Percentiles rank a stretch among this genome's conserved stretches.
Evolutionary conservation across 202 grass and related monocot species (phyloP).

Genomic region (Thinopyrum obtusiflorum): DNA sequence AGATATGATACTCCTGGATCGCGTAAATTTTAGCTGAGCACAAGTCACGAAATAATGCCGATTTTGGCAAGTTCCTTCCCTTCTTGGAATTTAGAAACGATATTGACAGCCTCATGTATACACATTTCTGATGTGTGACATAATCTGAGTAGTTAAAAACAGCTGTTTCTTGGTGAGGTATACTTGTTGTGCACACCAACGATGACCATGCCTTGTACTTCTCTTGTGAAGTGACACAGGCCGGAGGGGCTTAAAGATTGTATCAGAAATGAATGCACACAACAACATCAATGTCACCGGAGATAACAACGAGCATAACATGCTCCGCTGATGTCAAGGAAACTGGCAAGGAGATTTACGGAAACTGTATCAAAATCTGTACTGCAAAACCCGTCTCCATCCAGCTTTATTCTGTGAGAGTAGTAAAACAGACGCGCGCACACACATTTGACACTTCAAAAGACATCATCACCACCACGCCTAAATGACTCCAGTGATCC

Average conservation of each 20-base stretch:
- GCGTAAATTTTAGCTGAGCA: not conserved
- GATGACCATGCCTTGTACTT: too few relatives aligned
- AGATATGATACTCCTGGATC: not conserved
- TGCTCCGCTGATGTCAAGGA: too few relatives aligned
- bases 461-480: not conserved
- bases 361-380: too few relatives aligned
- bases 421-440: not conserved
- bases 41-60: not conserved
- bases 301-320: too few relatives aligned
- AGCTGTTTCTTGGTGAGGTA: not conserved
- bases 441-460: not conserved
- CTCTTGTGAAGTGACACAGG: too few relatives aligned
- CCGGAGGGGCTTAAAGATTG: too few relatives aligned
- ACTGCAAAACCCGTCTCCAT: not conserved
- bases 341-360: too few relatives aligned
- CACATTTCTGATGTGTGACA: not conserved
- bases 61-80: not conserved
- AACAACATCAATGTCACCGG: too few relatives aligned
- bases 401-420: slow-evolving; percentile 29
- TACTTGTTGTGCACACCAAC: too few relatives aligned
- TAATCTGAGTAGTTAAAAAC: not conserved
- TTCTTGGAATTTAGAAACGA: not conserved
- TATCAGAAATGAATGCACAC: too few relatives aligned
- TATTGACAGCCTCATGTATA: not conserved
- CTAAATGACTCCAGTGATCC: not conserved